phyloP scores from a whole-genome alignment of 2,329 filamentous ascomycete genomes.

The Pseudonectria foliicola region DNA sequence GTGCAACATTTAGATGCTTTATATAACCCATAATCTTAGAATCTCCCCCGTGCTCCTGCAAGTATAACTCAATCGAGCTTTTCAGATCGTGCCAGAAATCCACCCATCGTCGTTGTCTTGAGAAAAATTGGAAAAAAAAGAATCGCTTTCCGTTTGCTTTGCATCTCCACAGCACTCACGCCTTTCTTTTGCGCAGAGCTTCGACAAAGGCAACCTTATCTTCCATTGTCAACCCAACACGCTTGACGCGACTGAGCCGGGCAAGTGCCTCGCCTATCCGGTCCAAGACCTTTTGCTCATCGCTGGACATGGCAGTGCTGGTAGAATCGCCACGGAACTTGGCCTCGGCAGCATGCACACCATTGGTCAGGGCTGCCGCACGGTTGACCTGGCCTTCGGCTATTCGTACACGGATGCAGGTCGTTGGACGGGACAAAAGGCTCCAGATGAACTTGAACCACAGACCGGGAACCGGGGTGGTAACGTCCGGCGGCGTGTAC shows the following conservation, averaged over 20 bases:
- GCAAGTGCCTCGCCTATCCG: conserved; percentile 78
- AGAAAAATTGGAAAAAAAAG: too few species aligned
- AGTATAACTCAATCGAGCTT: too few species aligned
- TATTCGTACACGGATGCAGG: conserved; percentile 85
- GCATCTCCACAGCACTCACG: conserved; percentile 11
- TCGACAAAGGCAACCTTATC: conserved; percentile 81
- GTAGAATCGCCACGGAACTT: conserved; percentile 18
- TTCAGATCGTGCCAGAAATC: too few species aligned
- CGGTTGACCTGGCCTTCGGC: conserved; percentile 63
- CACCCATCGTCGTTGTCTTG: too few species aligned
- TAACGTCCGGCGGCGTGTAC: conserved; percentile 83
- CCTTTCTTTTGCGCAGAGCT: conserved; percentile 46
- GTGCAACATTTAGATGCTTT: too few species aligned
- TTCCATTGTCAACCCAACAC: conserved; percentile 73
- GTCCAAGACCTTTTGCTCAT: conserved; percentile 68
- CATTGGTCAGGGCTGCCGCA: conserved; percentile 31
- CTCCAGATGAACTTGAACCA: conserved; percentile 77
- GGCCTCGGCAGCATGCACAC: conserved; percentile 21
- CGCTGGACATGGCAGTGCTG: conserved; percentile 32
- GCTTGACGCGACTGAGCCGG: conserved; percentile 78
- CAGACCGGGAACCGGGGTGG: conserved; percentile 74
- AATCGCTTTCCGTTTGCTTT: too few species aligned
- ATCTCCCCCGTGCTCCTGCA: too few species aligned
- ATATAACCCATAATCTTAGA: too few species aligned
- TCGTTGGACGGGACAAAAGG: conserved; percentile 74